These are phyloP conservation scores for Euphrasia arctica DNA, from an alignment of 305 asterid genomes.

Conservation along the genomic window DNA sequence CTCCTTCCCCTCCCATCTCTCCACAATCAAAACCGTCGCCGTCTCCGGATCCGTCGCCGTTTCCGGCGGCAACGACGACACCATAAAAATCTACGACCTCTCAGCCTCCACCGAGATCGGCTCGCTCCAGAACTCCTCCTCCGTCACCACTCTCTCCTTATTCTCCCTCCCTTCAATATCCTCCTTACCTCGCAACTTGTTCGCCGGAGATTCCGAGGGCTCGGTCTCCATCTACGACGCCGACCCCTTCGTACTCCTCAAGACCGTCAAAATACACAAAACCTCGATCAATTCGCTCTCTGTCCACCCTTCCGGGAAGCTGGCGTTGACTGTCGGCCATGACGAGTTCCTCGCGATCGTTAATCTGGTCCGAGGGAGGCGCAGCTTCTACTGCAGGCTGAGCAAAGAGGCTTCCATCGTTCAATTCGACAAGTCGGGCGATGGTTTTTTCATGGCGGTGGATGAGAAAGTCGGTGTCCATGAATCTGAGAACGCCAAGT, in stretches of 20 bases:
- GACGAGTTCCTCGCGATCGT: conserved; percentile 84
- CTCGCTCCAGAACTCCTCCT: conserved; percentile 58
- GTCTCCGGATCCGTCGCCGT: conserved; percentile 70
- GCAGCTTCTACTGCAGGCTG: conserved; percentile 68
- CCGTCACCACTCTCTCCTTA: conserved; percentile 64
- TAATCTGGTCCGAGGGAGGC: conserved; percentile 75
- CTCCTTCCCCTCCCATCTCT: conserved; percentile 82
- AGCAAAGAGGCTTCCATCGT: conserved; percentile 68
- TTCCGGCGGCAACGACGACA: conserved; percentile 84
- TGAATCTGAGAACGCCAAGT: conserved; percentile 69
- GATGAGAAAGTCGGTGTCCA: conserved; percentile 51
- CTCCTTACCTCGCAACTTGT: conserved; percentile 73
- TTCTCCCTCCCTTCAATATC: conserved; percentile 53
- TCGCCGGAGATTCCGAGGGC: conserved; percentile 68
- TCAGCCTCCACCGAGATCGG: conserved; percentile 73
- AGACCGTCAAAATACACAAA: conserved; percentile 58
- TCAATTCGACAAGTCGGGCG: conserved; percentile 52
- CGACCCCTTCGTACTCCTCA: conserved; percentile 77
- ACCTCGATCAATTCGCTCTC: conserved; percentile 60
- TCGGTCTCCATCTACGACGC: conserved; percentile 65
- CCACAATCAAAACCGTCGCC: conserved; percentile 81
- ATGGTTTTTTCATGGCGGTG: conserved; percentile 53
- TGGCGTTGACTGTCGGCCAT: conserved; percentile 69
- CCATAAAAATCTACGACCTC: conserved; percentile 84
- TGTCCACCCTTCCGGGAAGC: conserved; percentile 75